Evolutionary conservation across 2,329 filamentous ascomycete species (phyloP).

Genomic region (Trichocomaceae sp.): DNA sequence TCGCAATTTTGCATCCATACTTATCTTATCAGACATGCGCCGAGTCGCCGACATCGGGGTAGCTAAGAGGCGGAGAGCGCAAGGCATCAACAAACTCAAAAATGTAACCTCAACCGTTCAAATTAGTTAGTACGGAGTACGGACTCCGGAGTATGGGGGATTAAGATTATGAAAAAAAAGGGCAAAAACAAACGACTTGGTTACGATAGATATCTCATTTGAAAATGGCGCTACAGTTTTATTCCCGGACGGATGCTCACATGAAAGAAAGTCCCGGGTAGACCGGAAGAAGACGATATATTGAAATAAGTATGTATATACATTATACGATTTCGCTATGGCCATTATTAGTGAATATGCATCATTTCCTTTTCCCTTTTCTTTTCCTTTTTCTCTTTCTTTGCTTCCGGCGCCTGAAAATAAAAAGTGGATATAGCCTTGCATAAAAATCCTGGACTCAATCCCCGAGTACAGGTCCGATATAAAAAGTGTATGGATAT

Average conservation of each 20-base stretch:
- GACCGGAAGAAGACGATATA: background rate
- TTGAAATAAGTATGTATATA: background rate
- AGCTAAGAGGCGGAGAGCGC: background rate
- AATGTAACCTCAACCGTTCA: background rate
- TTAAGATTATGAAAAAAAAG: background rate
- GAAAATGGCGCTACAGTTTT: background rate
- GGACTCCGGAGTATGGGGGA: background rate
- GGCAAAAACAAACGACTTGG: no score
- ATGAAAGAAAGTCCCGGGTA: background rate
- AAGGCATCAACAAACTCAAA: background rate
- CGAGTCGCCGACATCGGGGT: background rate
- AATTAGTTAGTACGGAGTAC: background rate
- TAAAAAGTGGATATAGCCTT: background rate
- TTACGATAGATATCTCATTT: background rate
- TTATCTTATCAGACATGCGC: slow-evolving; percentile 6
- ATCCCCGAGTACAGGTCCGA: background rate
- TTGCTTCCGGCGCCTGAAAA: background rate
- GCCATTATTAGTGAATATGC: background rate
- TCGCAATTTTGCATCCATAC: background rate
- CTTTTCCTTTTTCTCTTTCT: background rate
- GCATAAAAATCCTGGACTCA: background rate
- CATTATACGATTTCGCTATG: background rate
- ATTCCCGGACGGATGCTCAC: no score
- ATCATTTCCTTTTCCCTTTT: background rate
- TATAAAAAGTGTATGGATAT: background rate